Base-by-base conservation (phyloP, 805 yeast species). In the Cyberlindnera xishuangbannaensis region DNA sequence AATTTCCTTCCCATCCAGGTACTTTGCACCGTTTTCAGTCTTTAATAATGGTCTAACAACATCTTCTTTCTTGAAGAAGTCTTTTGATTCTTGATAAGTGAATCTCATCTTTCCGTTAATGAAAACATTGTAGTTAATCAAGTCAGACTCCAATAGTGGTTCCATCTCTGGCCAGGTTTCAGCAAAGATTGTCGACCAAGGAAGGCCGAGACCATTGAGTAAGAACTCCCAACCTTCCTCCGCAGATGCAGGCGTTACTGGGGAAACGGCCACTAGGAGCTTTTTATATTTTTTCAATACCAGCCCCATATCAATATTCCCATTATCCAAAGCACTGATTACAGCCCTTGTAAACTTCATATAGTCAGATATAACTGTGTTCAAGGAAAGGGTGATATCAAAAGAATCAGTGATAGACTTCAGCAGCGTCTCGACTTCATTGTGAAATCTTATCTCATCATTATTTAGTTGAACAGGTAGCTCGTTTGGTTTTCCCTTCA, bases 321-420 rank as follows among this genome's bases (percentile, higher is more conserved):
- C 46, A 6, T 59, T 50, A 23, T 67, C 66, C 4, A 64, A 27
- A 0, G 71, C 67, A 3, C 53, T 42, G 2, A 55, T 49, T 13
- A 83, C 46, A 2, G 64, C 44, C 46, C 77, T 73, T 9, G 94
- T 81, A 31, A 79, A 55, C 50, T 87, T 92, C 95, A 87, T 90
- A 50, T 76, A 82, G 52, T 87, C 94, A 0, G 97, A 84, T 16
- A 92, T 73, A 2, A 86, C 77, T 0, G 96, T 88, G 56, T 92
- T 90, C 53, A 90, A 63, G 0, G 87, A 67, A 18, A 82, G 58
- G 1, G 73, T 69, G 1, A 59, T 63, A 15, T 65, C 73, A 35
- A 84, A 72, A 0, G 95, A 75, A 7, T 62, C 65, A 12, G 81
- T 71, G 7, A 86, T 68, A 8, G 70, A 61, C 15, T 52, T 54